Percentiles rank a stretch among this genome's conserved stretches.
These are phyloP conservation scores for Medicago ruthenica DNA, from an alignment of 306 rosid species.

Conservation along the genomic window DNA sequence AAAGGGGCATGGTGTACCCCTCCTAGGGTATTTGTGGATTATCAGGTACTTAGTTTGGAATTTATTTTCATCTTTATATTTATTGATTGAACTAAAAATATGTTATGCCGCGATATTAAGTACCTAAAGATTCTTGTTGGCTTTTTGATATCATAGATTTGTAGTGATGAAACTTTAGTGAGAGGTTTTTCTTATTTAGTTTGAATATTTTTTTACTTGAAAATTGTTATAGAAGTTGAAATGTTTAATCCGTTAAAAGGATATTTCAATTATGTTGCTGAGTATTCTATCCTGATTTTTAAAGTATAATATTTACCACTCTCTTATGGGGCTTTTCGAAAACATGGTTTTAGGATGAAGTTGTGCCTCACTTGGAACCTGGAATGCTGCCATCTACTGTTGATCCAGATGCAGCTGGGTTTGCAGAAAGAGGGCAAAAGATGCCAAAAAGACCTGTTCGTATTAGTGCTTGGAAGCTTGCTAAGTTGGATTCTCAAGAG, in stretches of 20 bases:
- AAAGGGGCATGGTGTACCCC: constrained; percentile 99
- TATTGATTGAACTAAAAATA: constrained; percentile 23
- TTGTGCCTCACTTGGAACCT: constrained; percentile 97
- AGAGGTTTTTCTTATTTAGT: constrained; percentile 13
- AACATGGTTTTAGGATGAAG: constrained; percentile 79
- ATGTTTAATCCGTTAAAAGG: background rate
- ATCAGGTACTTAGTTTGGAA: constrained; percentile 71
- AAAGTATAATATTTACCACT: background rate
- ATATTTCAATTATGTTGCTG: constrained; percentile 6
- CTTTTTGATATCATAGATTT: constrained; percentile 28
- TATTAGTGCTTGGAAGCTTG: constrained; percentile 94
- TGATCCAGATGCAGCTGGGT: constrained; percentile 93
- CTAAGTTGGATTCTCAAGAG: constrained; percentile 85
- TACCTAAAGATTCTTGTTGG: constrained; percentile 27
- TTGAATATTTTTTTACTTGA: background rate
- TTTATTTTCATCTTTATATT: constrained; percentile 20
- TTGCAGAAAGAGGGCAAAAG: constrained; percentile 72
- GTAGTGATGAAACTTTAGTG: constrained; percentile 6
- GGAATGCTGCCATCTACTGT: constrained; percentile 96
- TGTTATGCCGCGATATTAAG: constrained; percentile 16
- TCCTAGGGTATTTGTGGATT: constrained; percentile 92
- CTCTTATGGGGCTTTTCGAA: constrained; percentile 33
- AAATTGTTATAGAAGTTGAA: constrained; percentile 10
- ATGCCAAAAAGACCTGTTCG: constrained; percentile 82
- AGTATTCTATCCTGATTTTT: background rate